Evolutionary conservation across 2,329 filamentous ascomycete genomes (phyloP).

Genomic region (Neonectria coccinea): DNA sequence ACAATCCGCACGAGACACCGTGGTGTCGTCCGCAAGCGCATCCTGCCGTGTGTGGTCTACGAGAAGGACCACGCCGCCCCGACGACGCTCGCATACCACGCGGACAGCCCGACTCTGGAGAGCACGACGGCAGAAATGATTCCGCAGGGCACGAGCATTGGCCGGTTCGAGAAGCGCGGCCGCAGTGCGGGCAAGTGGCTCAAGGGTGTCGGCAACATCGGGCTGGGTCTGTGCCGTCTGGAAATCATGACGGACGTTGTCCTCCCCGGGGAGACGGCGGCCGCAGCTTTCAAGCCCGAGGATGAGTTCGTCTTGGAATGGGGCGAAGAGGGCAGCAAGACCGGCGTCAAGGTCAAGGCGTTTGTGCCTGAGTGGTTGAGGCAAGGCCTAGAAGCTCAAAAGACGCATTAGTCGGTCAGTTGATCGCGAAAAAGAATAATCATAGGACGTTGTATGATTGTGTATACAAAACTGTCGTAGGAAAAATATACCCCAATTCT

Average conservation of each 20-base stretch:
- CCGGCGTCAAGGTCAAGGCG: conserved; percentile 73
- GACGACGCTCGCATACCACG: conserved; percentile 61
- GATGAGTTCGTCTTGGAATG: conserved; percentile 72
- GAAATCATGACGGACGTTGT: conserved; percentile 89
- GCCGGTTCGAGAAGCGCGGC: conserved; percentile 65
- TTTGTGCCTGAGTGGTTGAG: conserved; percentile 85
- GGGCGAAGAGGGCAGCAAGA: conserved; percentile 56
- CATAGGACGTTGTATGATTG: conserved; percentile 21
- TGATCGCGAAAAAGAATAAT: conserved; percentile 1
- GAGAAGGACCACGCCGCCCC: conserved; percentile 54
- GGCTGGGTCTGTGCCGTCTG: conserved; percentile 85
- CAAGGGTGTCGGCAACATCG: conserved; percentile 83
- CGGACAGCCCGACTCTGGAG: conserved; percentile 44
- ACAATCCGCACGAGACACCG: conserved; percentile 96
- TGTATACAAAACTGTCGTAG: conserved; percentile 26
- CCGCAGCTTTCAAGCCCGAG: conserved; percentile 70
- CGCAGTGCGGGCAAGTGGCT: conserved; percentile 87
- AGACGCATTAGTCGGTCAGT: conserved; percentile 33
- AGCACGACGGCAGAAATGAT: conserved; percentile 52
- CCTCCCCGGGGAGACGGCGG: conserved; percentile 75
- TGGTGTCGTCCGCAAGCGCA: conserved; percentile 90
- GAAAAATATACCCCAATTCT: conserved; percentile 31
- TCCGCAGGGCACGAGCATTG: conserved; percentile 62
- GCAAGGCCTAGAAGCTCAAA: conserved; percentile 51
- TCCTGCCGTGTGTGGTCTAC: conserved; percentile 85